Evolutionary conservation across 2,329 filamentous ascomycete species (phyloP), one percentile per base, ranked within the genome.

Genomic region (Sporothrix brunneoviolacea): DNA sequence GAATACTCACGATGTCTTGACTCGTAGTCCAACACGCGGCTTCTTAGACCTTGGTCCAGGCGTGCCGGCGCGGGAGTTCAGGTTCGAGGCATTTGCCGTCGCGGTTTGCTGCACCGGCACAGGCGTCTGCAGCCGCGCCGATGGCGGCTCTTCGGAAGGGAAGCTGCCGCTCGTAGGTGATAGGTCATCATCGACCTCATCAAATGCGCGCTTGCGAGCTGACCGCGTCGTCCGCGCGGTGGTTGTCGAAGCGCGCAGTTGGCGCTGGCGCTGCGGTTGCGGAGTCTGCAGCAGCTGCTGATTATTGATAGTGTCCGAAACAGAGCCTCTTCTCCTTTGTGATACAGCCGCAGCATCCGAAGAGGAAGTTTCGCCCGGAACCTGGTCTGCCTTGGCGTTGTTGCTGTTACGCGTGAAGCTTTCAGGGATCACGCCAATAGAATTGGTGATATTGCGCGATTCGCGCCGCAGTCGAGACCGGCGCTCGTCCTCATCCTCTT

Each of bases 1-100:
- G 35, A n/a, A 58, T 55, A 82, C 81, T 77, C 70, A 84, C 83
- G 83, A 86, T 65, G 75, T 78, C 68, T 86, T 86, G 62, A 84
- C 75, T 58, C 83, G 80, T 53, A 80, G 72, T 35, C 80, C 81
- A 48, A 74, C 76, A 62, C 80, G 77, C 44, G 73, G 70, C 65
- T 77, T 83, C 72, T 83, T 83, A 53, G 71, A 66, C 36, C 76
- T 77, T 49, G 75, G 69, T 38, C 74, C 69, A 7, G 82, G 82
- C 28, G 82, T 85, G 50, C 72, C 77, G 50, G 79, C 79, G 57
- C 82, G 77, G 28, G 81, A 84, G 57, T 69, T 73, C 12, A 21
- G 15, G 16, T 35, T 50, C 7, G 51, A 35, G 16, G 35, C 50
- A 36, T 33, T 39, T 35, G 40, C 27, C 21, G 45, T 18, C 13